A percentile compares a stretch with the other conserved stretches of the same genome.
Evolutionary conservation across 2,329 filamentous ascomycete genomes (phyloP).

Genomic region (Sarocladium kiliense): DNA sequence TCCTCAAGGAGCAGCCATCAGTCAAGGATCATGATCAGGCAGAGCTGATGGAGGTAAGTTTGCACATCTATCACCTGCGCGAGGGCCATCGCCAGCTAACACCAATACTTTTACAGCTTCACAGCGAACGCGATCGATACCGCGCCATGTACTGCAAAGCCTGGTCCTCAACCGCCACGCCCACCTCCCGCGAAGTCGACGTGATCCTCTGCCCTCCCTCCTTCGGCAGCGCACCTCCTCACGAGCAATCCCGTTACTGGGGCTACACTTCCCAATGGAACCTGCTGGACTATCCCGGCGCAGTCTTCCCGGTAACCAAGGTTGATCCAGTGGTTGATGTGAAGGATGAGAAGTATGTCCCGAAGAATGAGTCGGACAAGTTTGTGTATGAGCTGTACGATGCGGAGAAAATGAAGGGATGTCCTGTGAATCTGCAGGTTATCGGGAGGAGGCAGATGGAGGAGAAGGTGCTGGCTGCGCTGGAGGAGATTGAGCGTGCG

Average conservation of each 20-base stretch:
- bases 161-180: constrained; percentile 30
- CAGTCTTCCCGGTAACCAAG: constrained; percentile 51
- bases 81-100: neutral
- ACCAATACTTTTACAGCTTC: constrained; percentile 17
- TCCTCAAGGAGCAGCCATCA: constrained; percentile 48
- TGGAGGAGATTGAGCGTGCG: constrained; percentile 11
- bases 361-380: constrained; percentile 34
- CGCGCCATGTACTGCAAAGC: constrained; percentile 28
- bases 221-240: constrained; percentile 43
- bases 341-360: constrained; percentile 18
- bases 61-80: neutral
- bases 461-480: constrained; percentile 18
- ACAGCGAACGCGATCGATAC: constrained; percentile 32
- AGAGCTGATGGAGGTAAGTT: constrained; percentile 32
- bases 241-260: constrained; percentile 47
- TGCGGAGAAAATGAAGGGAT: constrained; percentile 19
- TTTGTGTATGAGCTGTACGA: constrained; percentile 23
- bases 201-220: constrained; percentile 57
- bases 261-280: constrained; percentile 66
- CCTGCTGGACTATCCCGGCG: constrained; percentile 59
- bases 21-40: constrained; percentile 33
- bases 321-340: constrained; percentile 21
- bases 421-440: constrained; percentile 22
- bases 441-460: constrained; percentile 23
- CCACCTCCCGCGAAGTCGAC: constrained; percentile 39